Base-by-base conservation (phyloP, 176 grass and related monocot species). In the Chrysopogon serrulatus region DNA sequence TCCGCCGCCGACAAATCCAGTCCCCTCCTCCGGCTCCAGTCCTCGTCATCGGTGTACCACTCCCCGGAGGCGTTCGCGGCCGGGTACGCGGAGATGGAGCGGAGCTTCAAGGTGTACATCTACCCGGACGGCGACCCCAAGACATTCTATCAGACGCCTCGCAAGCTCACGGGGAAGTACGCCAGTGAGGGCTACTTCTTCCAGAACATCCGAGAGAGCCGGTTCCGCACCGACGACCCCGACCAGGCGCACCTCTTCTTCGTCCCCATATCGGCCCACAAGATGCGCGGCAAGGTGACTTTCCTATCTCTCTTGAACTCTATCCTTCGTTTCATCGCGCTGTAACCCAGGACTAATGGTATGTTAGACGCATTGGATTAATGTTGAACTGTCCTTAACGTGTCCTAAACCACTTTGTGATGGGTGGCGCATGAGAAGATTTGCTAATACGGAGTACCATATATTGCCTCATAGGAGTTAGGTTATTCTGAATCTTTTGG, bases 161-260 rank as follows among this genome's bases (percentile, higher is more conserved):
- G 96, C 79, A 99, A 99, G 89, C 92, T 96, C 34, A 99, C 91
- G 1, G 96, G 96, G 41, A 99, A 99, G 93, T 99, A 99, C 87
- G 73, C 91, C 26, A 96, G 96, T 21, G 96, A 99, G 90, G 96
- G 93, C 4, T 96, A 96, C 87, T 99, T 99, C 91, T 95, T 99
- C 81, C 91, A 99, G 88, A 99, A 99, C 83, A 96, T 96, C 67
- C 85, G 96, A 35, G 91, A 99, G 77, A 92, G 88, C 77, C 80
- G 86, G 28, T 96, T 99, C 57, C 87, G 80, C 42, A 96, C 91
- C 21, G 42, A 96, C 1, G 86, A 94, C 78, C 96, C 96, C 19
- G 83, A 88, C 11, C 34, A 68, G 78, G 91, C 96, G 66, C 73
- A 92, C 85, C 86, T 99, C 73, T 96, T 96, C 80, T 99, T 99